Percentiles rank a stretch among this genome's conserved stretches.
These are phyloP conservation scores for Ascochyta clinopodiicola DNA, from an alignment of 2,329 filamentous ascomycete genomes.

Conservation along the genomic window DNA sequence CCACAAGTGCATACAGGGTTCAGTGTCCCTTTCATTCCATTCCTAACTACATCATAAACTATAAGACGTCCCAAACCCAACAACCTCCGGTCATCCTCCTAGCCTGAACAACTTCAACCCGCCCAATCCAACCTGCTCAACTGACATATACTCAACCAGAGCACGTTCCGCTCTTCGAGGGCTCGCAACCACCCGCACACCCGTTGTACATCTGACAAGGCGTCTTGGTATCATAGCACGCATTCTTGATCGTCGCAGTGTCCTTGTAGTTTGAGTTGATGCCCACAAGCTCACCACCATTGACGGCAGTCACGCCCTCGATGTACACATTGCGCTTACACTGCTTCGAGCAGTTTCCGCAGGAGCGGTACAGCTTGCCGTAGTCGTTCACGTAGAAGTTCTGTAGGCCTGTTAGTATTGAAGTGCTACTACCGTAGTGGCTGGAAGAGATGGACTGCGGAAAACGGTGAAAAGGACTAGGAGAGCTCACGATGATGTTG, in stretches of 20 bases:
- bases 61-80: background rate
- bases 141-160: slow-evolving; percentile 4
- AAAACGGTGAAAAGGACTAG: no score
- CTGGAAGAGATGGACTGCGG: background rate
- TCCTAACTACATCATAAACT: no score
- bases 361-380: slow-evolving; percentile 51
- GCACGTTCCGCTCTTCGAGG: slow-evolving; percentile 23
- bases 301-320: slow-evolving; percentile 47
- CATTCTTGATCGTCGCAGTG: slow-evolving; percentile 46
- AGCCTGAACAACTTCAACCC: background rate
- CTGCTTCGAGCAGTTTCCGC: slow-evolving; percentile 53
- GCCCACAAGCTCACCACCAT: slow-evolving; percentile 50
- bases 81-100: background rate
- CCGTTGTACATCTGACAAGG: slow-evolving; percentile 29
- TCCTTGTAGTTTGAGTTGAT: slow-evolving; percentile 59
- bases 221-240: slow-evolving; percentile 20
- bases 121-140: background rate
- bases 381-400: slow-evolving; percentile 37
- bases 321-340: slow-evolving; percentile 52
- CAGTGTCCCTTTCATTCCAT: no score
- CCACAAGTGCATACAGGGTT: no score
- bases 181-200: slow-evolving; percentile 25
- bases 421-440: no score
- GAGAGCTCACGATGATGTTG: slow-evolving; percentile 28
- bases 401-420: background rate